Conservation (phyloP, 2,329 filamentous ascomycete species). For the Cladorrhinum sp. region DNA sequence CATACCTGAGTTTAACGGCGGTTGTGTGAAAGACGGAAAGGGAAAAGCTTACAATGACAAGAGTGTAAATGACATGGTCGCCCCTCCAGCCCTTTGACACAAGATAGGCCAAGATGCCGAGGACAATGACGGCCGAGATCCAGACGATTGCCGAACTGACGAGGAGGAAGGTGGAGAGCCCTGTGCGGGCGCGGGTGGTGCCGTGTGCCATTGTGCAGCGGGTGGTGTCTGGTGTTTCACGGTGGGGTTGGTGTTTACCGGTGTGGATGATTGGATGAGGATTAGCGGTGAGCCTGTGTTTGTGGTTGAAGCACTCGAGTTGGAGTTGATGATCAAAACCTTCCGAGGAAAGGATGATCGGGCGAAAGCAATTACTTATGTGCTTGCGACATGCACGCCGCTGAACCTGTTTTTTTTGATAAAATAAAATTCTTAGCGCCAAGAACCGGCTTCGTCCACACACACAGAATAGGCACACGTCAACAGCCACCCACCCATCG, state of each 20-base stretch:
- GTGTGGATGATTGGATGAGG: neutral
- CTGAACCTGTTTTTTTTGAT: neutral
- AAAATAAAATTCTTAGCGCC: neutral
- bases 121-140: slow-evolving; percentile 35
- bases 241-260: neutral
- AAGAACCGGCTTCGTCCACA: neutral
- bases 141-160: slow-evolving; percentile 31
- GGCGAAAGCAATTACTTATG: neutral
- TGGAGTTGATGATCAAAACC: too few relatives aligned
- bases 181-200: slow-evolving; percentile 16
- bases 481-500: neutral
- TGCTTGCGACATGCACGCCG: neutral
- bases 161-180: slow-evolving; percentile 30
- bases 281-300: too few relatives aligned
- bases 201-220: slow-evolving; percentile 18
- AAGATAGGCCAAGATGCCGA: slow-evolving; percentile 35
- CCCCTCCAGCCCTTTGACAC: slow-evolving; percentile 25
- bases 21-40: neutral
- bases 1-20: neutral
- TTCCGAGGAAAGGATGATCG: neutral
- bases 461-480: neutral
- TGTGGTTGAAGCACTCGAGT: too few relatives aligned
- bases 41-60: slow-evolving; percentile 36
- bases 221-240: neutral
- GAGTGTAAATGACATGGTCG: slow-evolving; percentile 31